Base-by-base conservation (phyloP, 106 monocot species). In the Dendrobium nobile region DNA sequence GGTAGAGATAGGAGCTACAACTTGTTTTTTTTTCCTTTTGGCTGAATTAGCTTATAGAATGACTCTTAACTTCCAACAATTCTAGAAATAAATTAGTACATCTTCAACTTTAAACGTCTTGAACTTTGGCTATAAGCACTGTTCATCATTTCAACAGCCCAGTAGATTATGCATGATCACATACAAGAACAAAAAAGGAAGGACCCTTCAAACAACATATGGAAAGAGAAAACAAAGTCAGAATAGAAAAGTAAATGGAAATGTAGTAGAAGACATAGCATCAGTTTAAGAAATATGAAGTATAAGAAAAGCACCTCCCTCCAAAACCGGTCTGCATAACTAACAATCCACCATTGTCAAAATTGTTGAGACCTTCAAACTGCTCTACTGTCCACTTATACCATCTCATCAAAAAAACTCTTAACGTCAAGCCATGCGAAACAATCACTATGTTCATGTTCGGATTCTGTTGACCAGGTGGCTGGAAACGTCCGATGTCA, bases 301-400 rank as follows among this genome's bases (percentile, higher is more conserved):
- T 15, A 75, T 22, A 43, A 61, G 48, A 27, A 41, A 0, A 79
- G 64, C 85, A 96, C 97, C 97, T 94, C 79, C 97, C 94, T 67
- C 97, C 97, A 79, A 59, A 78, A 1, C 97, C 97, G 3, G 97
- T 98, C 87, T 98, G 97, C 94, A 98, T 98, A 40, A 98, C 92
- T 13, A 98, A 42, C 88, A 91, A 88, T 72, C 97, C 97, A 47
- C 94, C 97, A 85, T 98, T 98, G 13, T 75, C 84, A 80, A 98
- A 88, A 81, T 98, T 94, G 47, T 18, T 87, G n/a, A 98, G 92
- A 43, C 91, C 89, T 87, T 95, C 97, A 83, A 94, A 95, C 75
- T 98, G 97, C 67, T 92, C 84, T 2, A 98, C 97, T 22, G 97
- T 94, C 97, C 97, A 98, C 85, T 98, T 98, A 82, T 98, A 98